A percentile compares a stretch with the other conserved stretches of the same genome.
These are phyloP conservation scores for Penicillium occitanis DNA, from an alignment of 2,329 filamentous ascomycete genomes.

Conservation along the genomic window DNA sequence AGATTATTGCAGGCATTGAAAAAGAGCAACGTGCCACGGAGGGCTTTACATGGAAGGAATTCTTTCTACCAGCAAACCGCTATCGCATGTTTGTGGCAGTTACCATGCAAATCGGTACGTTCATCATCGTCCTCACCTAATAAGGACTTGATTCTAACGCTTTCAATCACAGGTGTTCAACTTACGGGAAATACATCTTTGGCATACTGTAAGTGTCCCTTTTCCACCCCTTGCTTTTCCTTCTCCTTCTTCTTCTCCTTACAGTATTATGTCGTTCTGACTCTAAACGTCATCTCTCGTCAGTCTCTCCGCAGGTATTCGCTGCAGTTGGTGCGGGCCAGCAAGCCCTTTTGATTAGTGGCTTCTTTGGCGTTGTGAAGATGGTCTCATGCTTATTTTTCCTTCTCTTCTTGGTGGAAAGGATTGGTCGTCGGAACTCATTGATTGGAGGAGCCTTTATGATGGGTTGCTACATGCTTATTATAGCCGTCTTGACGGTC, in stretches of 20 bases:
- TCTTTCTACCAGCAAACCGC: constrained; percentile 49
- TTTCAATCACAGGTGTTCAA: constrained; percentile 40
- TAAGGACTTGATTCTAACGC: background rate
- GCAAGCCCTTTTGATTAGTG: constrained; percentile 47
- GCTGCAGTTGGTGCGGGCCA: constrained; percentile 50
- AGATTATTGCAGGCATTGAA: constrained; percentile 41
- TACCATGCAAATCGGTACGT: constrained; percentile 46
- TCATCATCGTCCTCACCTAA: background rate
- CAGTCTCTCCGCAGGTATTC: constrained; percentile 51
- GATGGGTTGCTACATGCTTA: constrained; percentile 55
- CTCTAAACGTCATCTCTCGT: background rate
- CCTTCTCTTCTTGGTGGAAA: constrained; percentile 50
- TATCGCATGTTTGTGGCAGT: constrained; percentile 50
- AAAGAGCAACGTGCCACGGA: constrained; percentile 49
- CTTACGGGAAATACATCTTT: constrained; percentile 54
- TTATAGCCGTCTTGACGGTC: constrained; percentile 49
- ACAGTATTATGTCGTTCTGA: background rate
- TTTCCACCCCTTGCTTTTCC: no score
- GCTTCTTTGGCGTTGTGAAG: constrained; percentile 55
- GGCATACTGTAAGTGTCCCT: constrained; percentile 37
- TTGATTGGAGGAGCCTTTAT: constrained; percentile 50
- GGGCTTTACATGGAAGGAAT: constrained; percentile 50
- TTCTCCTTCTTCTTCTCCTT: no score
- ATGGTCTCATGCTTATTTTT: constrained; percentile 50
- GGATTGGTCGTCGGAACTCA: constrained; percentile 51